These are phyloP conservation scores for Cryptosporidium bovis DNA, from an alignment of 169 alveolate species.

Conservation along the genomic window DNA sequence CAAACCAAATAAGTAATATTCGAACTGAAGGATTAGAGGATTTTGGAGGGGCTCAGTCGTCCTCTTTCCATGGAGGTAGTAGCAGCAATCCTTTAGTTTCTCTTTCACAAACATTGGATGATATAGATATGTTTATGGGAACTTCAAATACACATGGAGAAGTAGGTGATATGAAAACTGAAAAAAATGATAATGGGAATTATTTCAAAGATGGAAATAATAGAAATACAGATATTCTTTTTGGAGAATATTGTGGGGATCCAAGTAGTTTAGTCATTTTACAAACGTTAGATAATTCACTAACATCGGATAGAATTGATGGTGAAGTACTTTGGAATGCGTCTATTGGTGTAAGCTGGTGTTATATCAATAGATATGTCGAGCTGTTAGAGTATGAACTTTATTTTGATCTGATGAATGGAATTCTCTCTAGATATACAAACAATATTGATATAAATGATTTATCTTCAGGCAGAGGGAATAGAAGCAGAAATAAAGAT, in stretches of 20 bases:
- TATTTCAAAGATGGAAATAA: background rate
- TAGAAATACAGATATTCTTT: background rate
- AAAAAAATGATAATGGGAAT: constrained; percentile 4
- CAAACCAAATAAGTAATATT: background rate
- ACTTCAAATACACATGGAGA: constrained; percentile 32
- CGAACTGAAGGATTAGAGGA: too few species aligned
- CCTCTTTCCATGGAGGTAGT: constrained; percentile 1
- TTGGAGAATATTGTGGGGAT: constrained; percentile 72
- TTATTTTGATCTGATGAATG: constrained; percentile 38
- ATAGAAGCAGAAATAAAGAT: background rate
- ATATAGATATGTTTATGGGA: constrained; percentile 64
- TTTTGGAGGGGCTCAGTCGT: background rate
- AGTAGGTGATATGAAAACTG: background rate
- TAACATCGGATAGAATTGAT: constrained; percentile 62
- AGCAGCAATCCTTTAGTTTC: constrained; percentile 44
- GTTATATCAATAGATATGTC: constrained; percentile 50
- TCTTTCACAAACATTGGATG: constrained; percentile 69
- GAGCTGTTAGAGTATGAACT: constrained; percentile 50
- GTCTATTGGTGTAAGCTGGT: constrained; percentile 59
- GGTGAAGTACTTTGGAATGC: constrained; percentile 62
- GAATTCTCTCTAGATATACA: constrained; percentile 42
- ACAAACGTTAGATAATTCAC: constrained; percentile 56
- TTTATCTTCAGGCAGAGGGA: background rate
- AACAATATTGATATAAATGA: background rate
- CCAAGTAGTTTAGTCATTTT: constrained; percentile 65